These are phyloP conservation scores for Diaporthe capsici DNA, from an alignment of 2,329 filamentous ascomycete genomes.

Conservation along the genomic window DNA sequence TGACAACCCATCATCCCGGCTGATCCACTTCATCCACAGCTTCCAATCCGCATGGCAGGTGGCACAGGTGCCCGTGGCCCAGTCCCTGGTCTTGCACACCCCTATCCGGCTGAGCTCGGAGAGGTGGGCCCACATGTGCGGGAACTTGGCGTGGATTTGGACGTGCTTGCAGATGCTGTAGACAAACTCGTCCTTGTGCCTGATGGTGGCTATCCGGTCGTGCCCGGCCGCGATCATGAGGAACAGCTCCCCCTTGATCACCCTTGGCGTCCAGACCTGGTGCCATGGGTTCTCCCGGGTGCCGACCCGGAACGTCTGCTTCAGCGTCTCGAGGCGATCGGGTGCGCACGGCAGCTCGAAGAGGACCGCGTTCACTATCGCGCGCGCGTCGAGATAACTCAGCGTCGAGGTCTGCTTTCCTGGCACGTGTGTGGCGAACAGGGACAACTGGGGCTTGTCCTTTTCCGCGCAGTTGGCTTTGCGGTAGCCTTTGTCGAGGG, in stretches of 20 bases:
- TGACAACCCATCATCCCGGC: too few species aligned
- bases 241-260: background rate
- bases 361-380: background rate
- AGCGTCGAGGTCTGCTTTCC: background rate
- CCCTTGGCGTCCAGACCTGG: background rate
- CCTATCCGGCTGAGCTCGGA: rapidly evolving
- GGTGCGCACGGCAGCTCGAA: background rate
- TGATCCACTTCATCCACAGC: background rate
- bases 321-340: too few species aligned
- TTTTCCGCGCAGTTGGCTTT: background rate
- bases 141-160: background rate
- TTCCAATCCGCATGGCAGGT: background rate
- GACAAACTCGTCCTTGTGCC: background rate
- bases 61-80: background rate
- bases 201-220: background rate
- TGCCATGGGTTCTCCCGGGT: background rate
- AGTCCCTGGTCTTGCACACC: rapidly evolving
- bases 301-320: rapidly evolving
- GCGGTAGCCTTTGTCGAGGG: background rate
- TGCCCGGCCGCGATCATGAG: background rate
- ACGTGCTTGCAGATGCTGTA: background rate
- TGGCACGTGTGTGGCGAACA: background rate
- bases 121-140: background rate
- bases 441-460: rapidly evolving
- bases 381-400: background rate